Conservation (phyloP, 2,329 filamentous ascomycete species). For the Ophiocordyceps sinensis region DNA sequence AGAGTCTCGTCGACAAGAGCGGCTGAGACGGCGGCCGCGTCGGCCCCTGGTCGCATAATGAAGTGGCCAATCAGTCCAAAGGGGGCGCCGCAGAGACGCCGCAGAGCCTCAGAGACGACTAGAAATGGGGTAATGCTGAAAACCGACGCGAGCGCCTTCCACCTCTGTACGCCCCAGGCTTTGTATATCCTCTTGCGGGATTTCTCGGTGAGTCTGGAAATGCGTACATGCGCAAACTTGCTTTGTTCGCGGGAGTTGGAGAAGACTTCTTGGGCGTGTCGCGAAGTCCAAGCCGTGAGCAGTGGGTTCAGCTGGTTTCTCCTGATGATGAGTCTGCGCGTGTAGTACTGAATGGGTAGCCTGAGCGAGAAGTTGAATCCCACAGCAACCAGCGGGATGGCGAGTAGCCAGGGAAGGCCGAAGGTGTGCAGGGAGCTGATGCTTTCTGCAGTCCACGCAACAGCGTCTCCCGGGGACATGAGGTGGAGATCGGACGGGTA, state of each 20-base stretch:
- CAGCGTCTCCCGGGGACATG: slow-evolving; percentile 14
- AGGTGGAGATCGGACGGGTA: slow-evolving; percentile 13
- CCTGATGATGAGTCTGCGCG: slow-evolving; percentile 13
- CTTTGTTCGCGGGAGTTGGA: too few relatives aligned
- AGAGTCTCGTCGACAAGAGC: slow-evolving; percentile 13
- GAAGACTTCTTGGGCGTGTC: slow-evolving; percentile 8
- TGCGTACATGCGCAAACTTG: slow-evolving; percentile 5
- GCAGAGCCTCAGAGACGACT: slow-evolving; percentile 32
- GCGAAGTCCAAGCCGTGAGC: slow-evolving; percentile 15
- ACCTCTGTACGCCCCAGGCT: slow-evolving; percentile 28
- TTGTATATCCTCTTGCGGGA: slow-evolving; percentile 20
- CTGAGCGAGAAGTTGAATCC: slow-evolving; percentile 28
- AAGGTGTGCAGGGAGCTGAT: slow-evolving; percentile 29
- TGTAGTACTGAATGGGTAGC: slow-evolving; percentile 31
- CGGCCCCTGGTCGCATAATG: background rate
- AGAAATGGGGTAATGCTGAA: slow-evolving; percentile 34
- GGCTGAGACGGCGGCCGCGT: background rate
- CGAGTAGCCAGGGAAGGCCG: slow-evolving; percentile 37
- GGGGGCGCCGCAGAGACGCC: slow-evolving; percentile 26
- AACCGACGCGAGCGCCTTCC: slow-evolving; percentile 27
- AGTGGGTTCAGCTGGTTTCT: slow-evolving; percentile 16
- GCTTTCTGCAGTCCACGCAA: slow-evolving; percentile 25
- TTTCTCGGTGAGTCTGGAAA: slow-evolving; percentile 11
- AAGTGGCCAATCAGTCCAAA: background rate
- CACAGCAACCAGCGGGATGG: slow-evolving; percentile 37